Evolutionary conservation across 148 eudicot genomes (phyloP), one percentile per base, ranked within the genome.

Genomic region (Camellia granthamiana): DNA sequence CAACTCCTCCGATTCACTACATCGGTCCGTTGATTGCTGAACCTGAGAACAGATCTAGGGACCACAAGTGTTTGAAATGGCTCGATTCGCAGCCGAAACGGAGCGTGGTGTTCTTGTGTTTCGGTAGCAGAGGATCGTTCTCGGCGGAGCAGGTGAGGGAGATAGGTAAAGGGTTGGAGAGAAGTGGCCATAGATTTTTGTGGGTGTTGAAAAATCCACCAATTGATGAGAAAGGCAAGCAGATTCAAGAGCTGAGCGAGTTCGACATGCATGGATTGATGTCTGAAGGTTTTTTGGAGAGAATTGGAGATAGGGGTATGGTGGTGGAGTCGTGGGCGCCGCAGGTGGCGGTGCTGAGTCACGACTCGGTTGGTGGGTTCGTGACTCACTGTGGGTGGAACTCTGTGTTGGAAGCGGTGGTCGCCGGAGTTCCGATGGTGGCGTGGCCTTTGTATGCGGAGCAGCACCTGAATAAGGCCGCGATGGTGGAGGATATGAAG

Each of bases 341-440:
- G 7, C 86, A 84, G 64, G 70, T 73, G 3, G 78, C 38, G 15
- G 52, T 81, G 14, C 75, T 84, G 58, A 61, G 62, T 38, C 86
- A 84, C 16, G 78, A 52, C 2, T 80, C 86, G 16, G 86, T 84
- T 46, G 86, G 83, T 0, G 86, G 75, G 44, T 84, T 84, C 52
- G 86, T 84, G 61, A 84, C 83, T 3, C 86, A 80, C 43, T 84
- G 86, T 11, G 83, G 86, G 69, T 84, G 86, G 86, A 80, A 84
- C 78, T 84, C 86, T 55, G 79, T 80, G 74, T 11, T 84, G 49
- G 86, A 84, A 65, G 84, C 84, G 5, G 78, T 78, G 55, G 44
- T 51, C 6, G 81, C 81, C 0, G 86, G 86, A 0, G 79, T 81
- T 23, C 86, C 86, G n/a, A 77, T 84, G 84, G 80, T 84, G 61